phyloP scores from a whole-genome alignment of 768 basidiomycete genomes.

The Ramaria sp. region DNA sequence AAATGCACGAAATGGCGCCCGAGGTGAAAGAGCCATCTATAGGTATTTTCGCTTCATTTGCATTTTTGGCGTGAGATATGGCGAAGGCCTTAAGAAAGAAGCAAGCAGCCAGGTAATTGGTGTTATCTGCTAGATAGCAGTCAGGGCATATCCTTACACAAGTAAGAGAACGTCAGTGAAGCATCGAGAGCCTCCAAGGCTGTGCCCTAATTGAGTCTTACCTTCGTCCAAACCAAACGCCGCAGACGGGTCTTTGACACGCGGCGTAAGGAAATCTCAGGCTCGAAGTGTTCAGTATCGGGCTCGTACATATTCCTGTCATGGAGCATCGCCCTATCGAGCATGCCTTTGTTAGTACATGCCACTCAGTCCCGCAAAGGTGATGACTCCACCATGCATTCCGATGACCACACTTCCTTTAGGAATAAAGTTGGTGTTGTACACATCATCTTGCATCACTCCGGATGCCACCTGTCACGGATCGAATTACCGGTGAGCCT shows the following conservation, averaged over 20 bases:
- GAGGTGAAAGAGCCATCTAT: background rate
- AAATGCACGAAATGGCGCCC: background rate
- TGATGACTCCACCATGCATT: background rate
- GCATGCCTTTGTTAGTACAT: background rate
- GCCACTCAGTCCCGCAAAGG: background rate
- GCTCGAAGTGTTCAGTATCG: conserved; percentile 5
- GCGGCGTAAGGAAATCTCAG: conserved; percentile 5
- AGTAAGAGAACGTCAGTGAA: background rate
- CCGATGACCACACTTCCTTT: background rate
- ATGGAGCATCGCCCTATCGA: conserved; percentile 7
- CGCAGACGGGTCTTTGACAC: background rate
- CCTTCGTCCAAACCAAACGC: conserved; percentile 3
- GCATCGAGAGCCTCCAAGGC: background rate
- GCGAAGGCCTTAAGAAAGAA: background rate
- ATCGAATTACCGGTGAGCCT: no score
- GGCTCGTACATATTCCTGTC: conserved; percentile 6
- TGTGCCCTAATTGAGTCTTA: no score
- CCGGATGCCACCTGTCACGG: conserved; percentile 6
- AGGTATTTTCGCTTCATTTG: background rate
- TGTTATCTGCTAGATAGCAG: background rate
- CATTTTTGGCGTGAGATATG: background rate
- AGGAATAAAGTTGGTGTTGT: background rate
- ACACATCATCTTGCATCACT: conserved; percentile 1
- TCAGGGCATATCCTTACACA: background rate
- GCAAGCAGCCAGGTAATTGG: background rate